These are phyloP conservation scores for Diaporthe longicolla DNA, from an alignment of 2,329 filamentous ascomycete species.

Conservation along the genomic window DNA sequence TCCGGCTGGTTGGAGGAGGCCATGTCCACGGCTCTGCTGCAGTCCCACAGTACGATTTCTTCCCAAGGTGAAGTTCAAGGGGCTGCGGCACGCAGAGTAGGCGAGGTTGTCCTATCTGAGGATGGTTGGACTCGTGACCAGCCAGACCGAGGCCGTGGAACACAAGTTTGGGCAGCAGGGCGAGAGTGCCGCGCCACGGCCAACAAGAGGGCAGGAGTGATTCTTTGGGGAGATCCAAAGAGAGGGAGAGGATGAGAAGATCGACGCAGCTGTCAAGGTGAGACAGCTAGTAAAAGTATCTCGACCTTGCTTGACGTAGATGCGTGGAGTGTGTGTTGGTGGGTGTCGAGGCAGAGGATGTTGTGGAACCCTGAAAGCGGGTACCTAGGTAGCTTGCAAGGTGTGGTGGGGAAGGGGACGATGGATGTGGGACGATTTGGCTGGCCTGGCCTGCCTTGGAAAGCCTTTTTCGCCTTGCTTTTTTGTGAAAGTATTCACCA, in stretches of 20 bases:
- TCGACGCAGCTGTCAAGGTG: slow-evolving; percentile 14
- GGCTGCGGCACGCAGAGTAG: neutral
- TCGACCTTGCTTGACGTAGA: slow-evolving; percentile 39
- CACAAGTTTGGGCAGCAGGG: slow-evolving; percentile 13
- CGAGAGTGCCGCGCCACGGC: neutral
- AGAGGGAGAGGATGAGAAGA: neutral
- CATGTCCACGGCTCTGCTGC: slow-evolving; percentile 16
- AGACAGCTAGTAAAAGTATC: slow-evolving; percentile 36
- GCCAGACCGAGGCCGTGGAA: slow-evolving; percentile 30
- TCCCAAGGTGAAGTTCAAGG: neutral
- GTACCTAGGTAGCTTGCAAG: slow-evolving; percentile 36
- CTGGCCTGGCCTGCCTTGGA: slow-evolving; percentile 1
- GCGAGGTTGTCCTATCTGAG: neutral
- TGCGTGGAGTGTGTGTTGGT: slow-evolving; percentile 29
- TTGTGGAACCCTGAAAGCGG: slow-evolving; percentile 39
- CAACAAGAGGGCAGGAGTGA: neutral
- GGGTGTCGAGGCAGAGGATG: slow-evolving; percentile 29
- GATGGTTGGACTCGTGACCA: slow-evolving; percentile 27
- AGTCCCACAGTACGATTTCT: neutral
- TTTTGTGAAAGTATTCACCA: slow-evolving; percentile 1
- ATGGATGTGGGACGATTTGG: slow-evolving; percentile 28
- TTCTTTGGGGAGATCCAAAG: neutral
- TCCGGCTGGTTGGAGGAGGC: slow-evolving; percentile 14
- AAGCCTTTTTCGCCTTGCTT: neutral
- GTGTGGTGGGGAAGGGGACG: slow-evolving; percentile 38